phyloP scores from a whole-genome alignment of 192 early-diverging fungal species.

The Pilaira anomala region DNA sequence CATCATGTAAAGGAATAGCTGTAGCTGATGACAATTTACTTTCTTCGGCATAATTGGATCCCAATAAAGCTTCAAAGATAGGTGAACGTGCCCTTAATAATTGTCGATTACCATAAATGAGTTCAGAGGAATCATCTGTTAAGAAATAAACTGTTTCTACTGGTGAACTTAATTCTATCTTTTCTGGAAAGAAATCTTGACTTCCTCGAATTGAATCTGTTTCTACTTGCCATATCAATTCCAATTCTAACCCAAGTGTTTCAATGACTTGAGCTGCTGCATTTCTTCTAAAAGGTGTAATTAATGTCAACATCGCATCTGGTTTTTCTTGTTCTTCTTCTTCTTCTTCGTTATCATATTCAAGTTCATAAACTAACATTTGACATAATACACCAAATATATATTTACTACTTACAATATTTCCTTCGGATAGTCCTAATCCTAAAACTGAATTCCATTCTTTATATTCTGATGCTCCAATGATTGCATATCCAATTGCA shows the following conservation, averaged over 20 bases:
- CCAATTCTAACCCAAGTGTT: neutral
- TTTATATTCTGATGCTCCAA: neutral
- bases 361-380: conserved; percentile 12
- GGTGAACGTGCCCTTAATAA: neutral
- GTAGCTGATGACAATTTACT: neutral
- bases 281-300: neutral
- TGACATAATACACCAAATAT: conserved; percentile 14
- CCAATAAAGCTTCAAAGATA: conserved; percentile 5
- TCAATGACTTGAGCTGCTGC: conserved; percentile 15
- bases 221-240: neutral
- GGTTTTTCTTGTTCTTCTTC: neutral
- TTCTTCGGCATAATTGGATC: neutral
- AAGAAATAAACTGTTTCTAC: neutral
- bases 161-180: too few species aligned
- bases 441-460: neutral
- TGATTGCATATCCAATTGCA: conserved; percentile 7
- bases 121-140: neutral
- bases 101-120: neutral
- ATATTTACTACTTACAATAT: neutral
- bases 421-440: neutral
- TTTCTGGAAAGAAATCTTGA: too few species aligned
- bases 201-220: neutral
- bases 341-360: neutral
- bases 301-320: neutral
- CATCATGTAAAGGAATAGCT: conserved; percentile 9